Conservation (phyloP, 169 alveolate genomes). For the Eimeria maxima region DNA sequence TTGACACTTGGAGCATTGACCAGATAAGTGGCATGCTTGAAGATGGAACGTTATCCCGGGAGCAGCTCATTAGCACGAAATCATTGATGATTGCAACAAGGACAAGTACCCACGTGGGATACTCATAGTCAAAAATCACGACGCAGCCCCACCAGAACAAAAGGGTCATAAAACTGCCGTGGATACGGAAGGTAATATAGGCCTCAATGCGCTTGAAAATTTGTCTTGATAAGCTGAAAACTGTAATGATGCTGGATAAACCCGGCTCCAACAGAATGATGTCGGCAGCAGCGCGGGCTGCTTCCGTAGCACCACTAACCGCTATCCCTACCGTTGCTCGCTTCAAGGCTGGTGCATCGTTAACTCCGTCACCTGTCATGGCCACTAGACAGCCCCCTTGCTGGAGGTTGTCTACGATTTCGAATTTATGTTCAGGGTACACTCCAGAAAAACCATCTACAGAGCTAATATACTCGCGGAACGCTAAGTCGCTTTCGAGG, state of each 20-base stretch:
- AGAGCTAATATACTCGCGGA: conserved; percentile 72
- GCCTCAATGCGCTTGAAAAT: conserved; percentile 92
- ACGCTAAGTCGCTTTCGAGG: conserved; percentile 68
- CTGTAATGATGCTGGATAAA: conserved; percentile 92
- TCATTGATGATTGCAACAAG: conserved; percentile 83
- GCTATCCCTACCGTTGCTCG: conserved; percentile 96
- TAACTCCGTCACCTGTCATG: conserved; percentile 96
- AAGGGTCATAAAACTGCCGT: conserved; percentile 83
- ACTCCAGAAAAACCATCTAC: conserved; percentile 87
- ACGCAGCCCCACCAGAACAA: conserved; percentile 85
- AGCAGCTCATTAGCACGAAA: conserved; percentile 84
- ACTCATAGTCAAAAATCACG: conserved; percentile 75
- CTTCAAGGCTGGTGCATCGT: conserved; percentile 97
- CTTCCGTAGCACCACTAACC: conserved; percentile 94
- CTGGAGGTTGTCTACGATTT: conserved; percentile 87
- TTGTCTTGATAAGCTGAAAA: conserved; percentile 91
- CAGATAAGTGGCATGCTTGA: conserved; percentile 79
- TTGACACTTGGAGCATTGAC: conserved; percentile 81
- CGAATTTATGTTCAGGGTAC: conserved; percentile 94
- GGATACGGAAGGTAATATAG: conserved; percentile 88
- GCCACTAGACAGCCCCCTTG: conserved; percentile 91
- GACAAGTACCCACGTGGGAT: conserved; percentile 82
- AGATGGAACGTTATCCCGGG: conserved; percentile 82
- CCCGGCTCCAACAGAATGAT: conserved; percentile 94
- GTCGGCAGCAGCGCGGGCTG: conserved; percentile 95